Percentiles rank a stretch among this genome's conserved stretches.
These are phyloP conservation scores for Helenozyma rhizophorensis DNA, from an alignment of 805 yeast genomes.

Conservation along the genomic window DNA sequence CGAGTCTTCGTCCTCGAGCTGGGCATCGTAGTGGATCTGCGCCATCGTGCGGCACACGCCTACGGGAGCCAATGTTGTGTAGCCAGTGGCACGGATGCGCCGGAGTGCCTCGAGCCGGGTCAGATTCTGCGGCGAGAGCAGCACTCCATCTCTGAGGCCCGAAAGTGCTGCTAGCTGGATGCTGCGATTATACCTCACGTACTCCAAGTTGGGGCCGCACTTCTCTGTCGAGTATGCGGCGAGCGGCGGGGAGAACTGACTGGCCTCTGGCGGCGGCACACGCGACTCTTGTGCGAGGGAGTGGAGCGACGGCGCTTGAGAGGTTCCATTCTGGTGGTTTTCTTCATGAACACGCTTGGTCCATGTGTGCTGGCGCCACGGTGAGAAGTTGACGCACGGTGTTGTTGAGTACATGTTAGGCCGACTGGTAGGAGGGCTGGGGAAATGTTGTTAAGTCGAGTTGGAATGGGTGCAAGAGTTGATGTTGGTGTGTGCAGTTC, in stretches of 20 bases:
- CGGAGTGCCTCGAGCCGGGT: constrained; percentile 20
- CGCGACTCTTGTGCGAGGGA: constrained; percentile 9
- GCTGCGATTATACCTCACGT: constrained; percentile 20
- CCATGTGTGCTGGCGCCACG: constrained; percentile 9
- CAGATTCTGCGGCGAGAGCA: constrained; percentile 17
- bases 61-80: constrained; percentile 31
- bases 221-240: constrained; percentile 50
- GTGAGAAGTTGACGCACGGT: no score
- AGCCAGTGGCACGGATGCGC: constrained; percentile 31
- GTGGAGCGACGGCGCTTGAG: constrained; percentile 6
- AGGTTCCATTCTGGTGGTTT: not conserved
- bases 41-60: constrained; percentile 39
- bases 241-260: constrained; percentile 46
- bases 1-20: constrained; percentile 7
- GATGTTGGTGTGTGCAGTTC: no score
- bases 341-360: constrained; percentile 12
- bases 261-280: constrained; percentile 11
- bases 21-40: constrained; percentile 24
- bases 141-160: constrained; percentile 10
- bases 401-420: no score
- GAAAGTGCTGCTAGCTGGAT: constrained; percentile 12
- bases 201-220: constrained; percentile 16
- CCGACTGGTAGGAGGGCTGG: no score
- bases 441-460: no score
- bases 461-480: no score